phyloP scores from a whole-genome alignment of 257 asterid genomes.

The Cinchona pubescens region DNA sequence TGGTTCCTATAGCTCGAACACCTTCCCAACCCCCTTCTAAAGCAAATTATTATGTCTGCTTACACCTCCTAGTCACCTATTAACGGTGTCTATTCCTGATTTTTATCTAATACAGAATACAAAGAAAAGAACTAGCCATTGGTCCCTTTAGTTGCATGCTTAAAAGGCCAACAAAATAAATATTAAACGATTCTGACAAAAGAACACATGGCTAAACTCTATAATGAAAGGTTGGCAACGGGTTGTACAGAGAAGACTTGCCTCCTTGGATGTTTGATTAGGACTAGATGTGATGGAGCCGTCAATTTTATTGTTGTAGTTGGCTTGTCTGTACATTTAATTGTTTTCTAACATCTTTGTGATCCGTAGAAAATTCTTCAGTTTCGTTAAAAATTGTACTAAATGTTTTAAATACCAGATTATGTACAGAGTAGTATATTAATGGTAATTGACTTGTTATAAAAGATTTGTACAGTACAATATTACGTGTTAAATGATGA shows the following conservation, averaged over 20 bases:
- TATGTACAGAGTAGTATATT: too few species aligned
- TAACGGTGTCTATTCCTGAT: not conserved
- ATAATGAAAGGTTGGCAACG: conserved; percentile 38
- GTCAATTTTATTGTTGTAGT: not conserved
- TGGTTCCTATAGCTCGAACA: not conserved
- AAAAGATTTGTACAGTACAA: too few species aligned
- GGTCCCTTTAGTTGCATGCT: not conserved
- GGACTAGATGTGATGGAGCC: not conserved
- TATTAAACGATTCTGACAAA: not conserved
- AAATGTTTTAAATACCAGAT: too few species aligned
- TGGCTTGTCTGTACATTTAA: too few species aligned
- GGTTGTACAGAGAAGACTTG: conserved; percentile 19
- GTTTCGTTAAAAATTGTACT: too few species aligned
- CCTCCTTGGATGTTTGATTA: not conserved
- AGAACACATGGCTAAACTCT: conserved; percentile 19
- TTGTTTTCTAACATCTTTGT: too few species aligned
- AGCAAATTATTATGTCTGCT: not conserved
- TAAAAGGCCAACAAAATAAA: conserved; percentile 18
- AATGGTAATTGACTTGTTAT: too few species aligned
- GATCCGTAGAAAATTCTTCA: too few species aligned
- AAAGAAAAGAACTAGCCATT: not conserved
- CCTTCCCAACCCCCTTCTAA: not conserved
- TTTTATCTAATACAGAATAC: not conserved
- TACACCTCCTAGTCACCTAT: not conserved
- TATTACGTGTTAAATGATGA: too few species aligned